phyloP scores from a whole-genome alignment of 441 rosid species.

The Dalechampia spathulata region DNA sequence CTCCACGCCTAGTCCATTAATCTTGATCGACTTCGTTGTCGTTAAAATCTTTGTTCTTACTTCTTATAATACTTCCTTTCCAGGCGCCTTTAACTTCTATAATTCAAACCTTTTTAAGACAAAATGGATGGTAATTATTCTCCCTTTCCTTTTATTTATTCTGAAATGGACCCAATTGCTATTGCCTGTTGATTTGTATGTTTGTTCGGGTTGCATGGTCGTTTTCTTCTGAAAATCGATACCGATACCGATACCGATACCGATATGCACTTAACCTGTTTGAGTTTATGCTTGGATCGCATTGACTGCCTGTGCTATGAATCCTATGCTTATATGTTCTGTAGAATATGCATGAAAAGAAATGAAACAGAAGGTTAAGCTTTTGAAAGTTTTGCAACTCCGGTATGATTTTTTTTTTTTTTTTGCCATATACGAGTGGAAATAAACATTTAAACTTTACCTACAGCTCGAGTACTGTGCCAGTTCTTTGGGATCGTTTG shows the following conservation, averaged over 20 bases:
- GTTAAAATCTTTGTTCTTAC: no score
- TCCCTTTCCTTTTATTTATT: no score
- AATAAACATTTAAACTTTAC: slow-evolving; percentile 18
- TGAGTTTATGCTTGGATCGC: not conserved
- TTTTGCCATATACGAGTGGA: not conserved
- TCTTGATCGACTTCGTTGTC: not conserved
- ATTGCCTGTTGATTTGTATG: no score
- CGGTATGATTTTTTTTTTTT: no score
- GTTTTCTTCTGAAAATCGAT: no score
- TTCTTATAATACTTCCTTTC: not conserved
- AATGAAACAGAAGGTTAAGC: no score
- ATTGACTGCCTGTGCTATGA: not conserved
- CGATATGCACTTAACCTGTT: not conserved
- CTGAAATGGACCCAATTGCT: no score
- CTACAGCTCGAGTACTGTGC: slow-evolving; percentile 45
- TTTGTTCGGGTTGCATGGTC: no score
- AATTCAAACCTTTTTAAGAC: not conserved
- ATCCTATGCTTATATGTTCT: not conserved
- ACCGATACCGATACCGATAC: not conserved
- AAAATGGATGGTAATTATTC: not conserved
- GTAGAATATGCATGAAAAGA: no score
- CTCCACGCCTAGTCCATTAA: not conserved
- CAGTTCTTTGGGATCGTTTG: slow-evolving; percentile 29
- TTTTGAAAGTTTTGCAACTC: no score
- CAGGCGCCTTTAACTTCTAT: not conserved